Evolutionary conservation across 441 rosid species (phyloP), one percentile per base, ranked within the genome.

Genomic region (Geranium incanum): DNA sequence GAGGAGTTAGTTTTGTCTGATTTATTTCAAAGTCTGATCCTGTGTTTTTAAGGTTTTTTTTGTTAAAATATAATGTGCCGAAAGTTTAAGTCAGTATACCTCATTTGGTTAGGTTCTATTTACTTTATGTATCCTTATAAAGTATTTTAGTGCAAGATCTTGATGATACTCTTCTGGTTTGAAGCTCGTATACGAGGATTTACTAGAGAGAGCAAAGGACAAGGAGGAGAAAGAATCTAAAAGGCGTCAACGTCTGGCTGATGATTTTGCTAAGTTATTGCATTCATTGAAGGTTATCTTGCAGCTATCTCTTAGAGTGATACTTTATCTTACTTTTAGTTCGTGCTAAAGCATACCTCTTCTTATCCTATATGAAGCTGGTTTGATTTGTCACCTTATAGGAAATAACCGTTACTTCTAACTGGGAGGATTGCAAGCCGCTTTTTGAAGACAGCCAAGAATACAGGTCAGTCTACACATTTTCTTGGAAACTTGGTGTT

Each of bases 161-260:
- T 39, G 59, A 38, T 68, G 60, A 45, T 41, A 33, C 21, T 67
- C 15, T 69, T 57, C 72, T 72, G 66, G 57, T 76, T 71, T 81
- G 60, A 82, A 95, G 99, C 96, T 92, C 81, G 79, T 92, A 71
- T 95, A 80, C 65, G 92, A 91, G 71, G 99, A 95, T 70, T 75
- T 92, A 72, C 78, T 88, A 48, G 97, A 89, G 80, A 87, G 96
- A 79, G 87, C 85, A 36, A 91, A 85, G 87, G 98, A 95, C 81
- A 95, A 95, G 82, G 97, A 95, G 77, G 98, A 86, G 81, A 95
- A 91, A 83, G 99, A 92, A 81, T 94, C 92, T 65, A 91, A 89
- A 84, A 92, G 87, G 83, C 89, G 87, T 66, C 97, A 89, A 78
- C 93, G 92, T 68, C 82, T 89, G 75, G 91, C 87, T 13, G 98